Percentiles rank a stretch among this genome's conserved stretches.
These are phyloP conservation scores for Monilinia vaccinii-corymbosi DNA, from an alignment of 2,329 filamentous ascomycete species.

Conservation along the genomic window DNA sequence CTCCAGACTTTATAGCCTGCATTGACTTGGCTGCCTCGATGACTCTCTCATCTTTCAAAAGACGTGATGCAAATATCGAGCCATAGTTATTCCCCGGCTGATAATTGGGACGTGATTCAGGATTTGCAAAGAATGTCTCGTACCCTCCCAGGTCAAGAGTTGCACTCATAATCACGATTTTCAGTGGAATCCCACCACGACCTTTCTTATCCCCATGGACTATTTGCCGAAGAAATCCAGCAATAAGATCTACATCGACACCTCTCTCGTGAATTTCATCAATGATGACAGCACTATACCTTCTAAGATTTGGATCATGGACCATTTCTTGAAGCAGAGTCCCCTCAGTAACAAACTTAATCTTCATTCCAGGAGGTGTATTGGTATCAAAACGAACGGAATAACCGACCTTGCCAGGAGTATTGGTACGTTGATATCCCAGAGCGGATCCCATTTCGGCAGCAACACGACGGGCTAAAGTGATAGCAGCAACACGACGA, in stretches of 20 bases:
- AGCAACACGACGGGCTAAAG: constrained; percentile 78
- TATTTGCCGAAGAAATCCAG: constrained; percentile 80
- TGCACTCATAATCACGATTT: constrained; percentile 93
- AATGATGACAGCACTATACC: constrained; percentile 85
- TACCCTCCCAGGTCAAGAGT: constrained; percentile 82
- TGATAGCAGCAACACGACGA: constrained; percentile 85
- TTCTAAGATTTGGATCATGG: constrained; percentile 68
- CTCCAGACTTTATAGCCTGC: not conserved
- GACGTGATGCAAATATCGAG: constrained; percentile 18
- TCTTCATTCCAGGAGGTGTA: constrained; percentile 67
- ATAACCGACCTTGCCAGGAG: constrained; percentile 60
- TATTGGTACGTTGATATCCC: constrained; percentile 29
- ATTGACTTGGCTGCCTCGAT: not conserved
- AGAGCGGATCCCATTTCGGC: constrained; percentile 66
- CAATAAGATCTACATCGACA: constrained; percentile 82
- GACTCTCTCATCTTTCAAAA: constrained; percentile 10
- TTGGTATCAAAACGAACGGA: constrained; percentile 90
- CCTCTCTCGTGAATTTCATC: constrained; percentile 97
- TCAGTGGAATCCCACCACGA: constrained; percentile 65
- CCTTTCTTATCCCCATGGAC: constrained; percentile 52
- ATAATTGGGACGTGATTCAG: constrained; percentile 21
- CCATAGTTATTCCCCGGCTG: constrained; percentile 24
- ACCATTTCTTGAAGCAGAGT: constrained; percentile 93
- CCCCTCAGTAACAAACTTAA: constrained; percentile 94
- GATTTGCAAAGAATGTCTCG: constrained; percentile 57